Conservation (phyloP, 257 asterid species). For the Petunia secreta region DNA sequence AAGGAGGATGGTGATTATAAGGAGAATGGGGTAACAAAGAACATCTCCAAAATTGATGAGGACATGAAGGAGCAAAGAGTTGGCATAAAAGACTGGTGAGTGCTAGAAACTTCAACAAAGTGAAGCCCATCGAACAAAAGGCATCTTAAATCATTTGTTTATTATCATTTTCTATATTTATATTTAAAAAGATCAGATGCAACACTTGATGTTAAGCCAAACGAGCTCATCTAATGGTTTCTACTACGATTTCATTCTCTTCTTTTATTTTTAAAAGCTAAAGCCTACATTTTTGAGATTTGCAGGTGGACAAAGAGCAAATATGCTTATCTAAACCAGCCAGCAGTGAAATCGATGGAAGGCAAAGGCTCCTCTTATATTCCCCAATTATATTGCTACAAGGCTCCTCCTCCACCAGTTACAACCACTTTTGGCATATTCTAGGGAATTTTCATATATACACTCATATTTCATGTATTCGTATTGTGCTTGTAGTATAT, state of each 20-base stretch:
- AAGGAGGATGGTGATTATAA: slow-evolving; percentile 28
- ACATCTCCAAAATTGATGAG: slow-evolving; percentile 22
- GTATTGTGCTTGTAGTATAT: neutral
- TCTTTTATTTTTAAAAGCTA: neutral
- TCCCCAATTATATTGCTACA: slow-evolving; percentile 38
- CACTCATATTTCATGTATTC: neutral
- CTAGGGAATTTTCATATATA: neutral
- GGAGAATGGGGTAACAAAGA: slow-evolving; percentile 17
- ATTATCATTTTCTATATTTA: no score
- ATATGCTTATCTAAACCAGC: slow-evolving; percentile 64
- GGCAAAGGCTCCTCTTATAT: slow-evolving; percentile 35
- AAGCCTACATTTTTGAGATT: neutral
- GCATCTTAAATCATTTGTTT: no score
- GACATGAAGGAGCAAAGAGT: slow-evolving; percentile 36
- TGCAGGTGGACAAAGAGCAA: slow-evolving; percentile 81
- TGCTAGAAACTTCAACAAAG: neutral
- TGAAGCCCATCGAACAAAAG: neutral
- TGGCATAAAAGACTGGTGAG: slow-evolving; percentile 67
- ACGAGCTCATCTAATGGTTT: no score
- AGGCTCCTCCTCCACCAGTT: slow-evolving; percentile 31
- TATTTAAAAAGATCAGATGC: neutral
- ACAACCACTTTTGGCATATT: slow-evolving; percentile 31
- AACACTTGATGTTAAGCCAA: neutral
- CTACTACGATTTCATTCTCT: no score
- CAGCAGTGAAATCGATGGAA: slow-evolving; percentile 39